These are phyloP conservation scores for Nicotiana tomentosiformis DNA, from an alignment of 257 asterid species.

Conservation along the genomic window DNA sequence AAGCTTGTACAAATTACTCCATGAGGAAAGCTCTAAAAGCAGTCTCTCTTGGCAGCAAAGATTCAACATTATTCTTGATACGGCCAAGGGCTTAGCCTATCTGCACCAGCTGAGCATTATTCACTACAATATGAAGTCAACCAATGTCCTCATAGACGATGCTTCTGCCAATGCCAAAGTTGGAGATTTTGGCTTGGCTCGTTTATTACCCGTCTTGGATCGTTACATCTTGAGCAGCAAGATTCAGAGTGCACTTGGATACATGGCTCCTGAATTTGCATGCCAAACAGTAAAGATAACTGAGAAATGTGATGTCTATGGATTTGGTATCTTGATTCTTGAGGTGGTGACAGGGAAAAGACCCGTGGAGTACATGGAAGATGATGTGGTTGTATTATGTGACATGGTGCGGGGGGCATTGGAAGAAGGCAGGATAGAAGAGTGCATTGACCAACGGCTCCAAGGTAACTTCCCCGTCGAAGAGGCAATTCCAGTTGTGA, in stretches of 20 bases:
- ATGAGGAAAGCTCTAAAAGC: conserved; percentile 29
- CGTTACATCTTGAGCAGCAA: conserved; percentile 72
- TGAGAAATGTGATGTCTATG: conserved; percentile 80
- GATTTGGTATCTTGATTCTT: conserved; percentile 62
- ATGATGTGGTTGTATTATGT: conserved; percentile 70
- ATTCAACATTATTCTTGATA: conserved; percentile 50
- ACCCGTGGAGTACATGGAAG: conserved; percentile 85
- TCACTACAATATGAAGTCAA: conserved; percentile 73
- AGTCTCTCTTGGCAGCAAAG: conserved; percentile 63
- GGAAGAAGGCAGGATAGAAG: conserved; percentile 67
- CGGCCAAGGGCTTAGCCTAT: conserved; percentile 67
- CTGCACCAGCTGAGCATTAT: conserved; percentile 52
- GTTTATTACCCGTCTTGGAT: conserved; percentile 55
- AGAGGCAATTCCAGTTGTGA: conserved; percentile 69
- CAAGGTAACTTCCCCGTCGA: conserved; percentile 47
- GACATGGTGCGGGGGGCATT: conserved; percentile 73
- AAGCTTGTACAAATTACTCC: conserved; percentile 59
- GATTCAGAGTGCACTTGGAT: conserved; percentile 83
- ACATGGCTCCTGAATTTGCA: conserved; percentile 86
- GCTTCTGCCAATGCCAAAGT: conserved; percentile 54
- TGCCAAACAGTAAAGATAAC: conserved; percentile 79
- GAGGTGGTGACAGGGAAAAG: conserved; percentile 71
- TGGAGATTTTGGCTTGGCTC: conserved; percentile 69
- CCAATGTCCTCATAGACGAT: conserved; percentile 45
- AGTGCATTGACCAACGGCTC: conserved; percentile 52